Evolutionary conservation across 805 yeast genomes (phyloP), one percentile per base, ranked within the genome.

Genomic region (Wickerhamomyces kurtzmanii): DNA sequence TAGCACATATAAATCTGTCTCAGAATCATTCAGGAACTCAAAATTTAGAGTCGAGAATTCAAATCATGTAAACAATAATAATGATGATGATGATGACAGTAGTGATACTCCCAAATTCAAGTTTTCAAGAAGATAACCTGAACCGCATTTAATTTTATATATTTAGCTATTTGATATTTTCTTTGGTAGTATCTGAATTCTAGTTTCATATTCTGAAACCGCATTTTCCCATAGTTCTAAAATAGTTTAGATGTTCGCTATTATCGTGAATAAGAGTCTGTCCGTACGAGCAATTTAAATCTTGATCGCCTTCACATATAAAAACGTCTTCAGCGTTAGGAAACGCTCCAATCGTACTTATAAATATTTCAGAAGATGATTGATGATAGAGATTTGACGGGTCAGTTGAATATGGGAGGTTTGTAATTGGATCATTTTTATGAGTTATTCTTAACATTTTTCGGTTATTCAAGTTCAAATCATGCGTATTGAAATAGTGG

Each of bases 291-390:
- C 52, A 75, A 8, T 61, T 80, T 24, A 86, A 75, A 38, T 66
- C 87, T 1, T 57, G 77, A 28, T 57, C 84, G 31, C 86, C 86
- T 0, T 56, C 65, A 36, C 70, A 86, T 10, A 75, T 86, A 75
- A 71, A 80, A 39, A 84, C 94, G 0, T 78, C 89, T 11, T 28
- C 22, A 5, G 34, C 15, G 1, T 12, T 12, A 5, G 49, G 47
- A 4, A 20, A 6, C 4, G 34, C 38, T 3, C 44, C 42, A 15
- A 33, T 17, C 21, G 43, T 47, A 29, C 45, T 27, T 11, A 47
- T 45, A 27, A 35, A 47, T 7, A 47, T 34, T 29, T 47, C 50
- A 24, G 36, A 34, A 3, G 34, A 28, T 2, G 37, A 30, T 23
- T 42, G 50, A 1, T 14, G 5, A 18, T 40, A 47, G 8, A 38